phyloP scores from a whole-genome alignment of 441 rosid genomes.

The Populus hybrid region DNA sequence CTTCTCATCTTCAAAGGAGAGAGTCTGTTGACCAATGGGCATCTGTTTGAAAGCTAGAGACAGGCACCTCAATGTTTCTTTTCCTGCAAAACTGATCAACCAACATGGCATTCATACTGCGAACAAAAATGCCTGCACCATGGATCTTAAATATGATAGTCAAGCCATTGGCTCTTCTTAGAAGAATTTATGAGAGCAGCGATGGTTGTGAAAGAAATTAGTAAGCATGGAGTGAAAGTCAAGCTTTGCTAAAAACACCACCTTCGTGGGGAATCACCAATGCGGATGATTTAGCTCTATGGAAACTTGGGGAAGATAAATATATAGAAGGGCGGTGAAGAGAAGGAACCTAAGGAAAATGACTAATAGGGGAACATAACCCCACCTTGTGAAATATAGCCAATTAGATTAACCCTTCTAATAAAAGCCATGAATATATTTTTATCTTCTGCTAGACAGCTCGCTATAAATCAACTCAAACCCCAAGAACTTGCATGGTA shows the following conservation, averaged over 20 bases:
- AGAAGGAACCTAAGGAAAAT: neutral
- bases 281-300: neutral
- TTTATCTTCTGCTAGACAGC: neutral
- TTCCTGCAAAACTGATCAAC: conserved; percentile 81
- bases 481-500: neutral
- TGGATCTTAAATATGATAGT: conserved; percentile 2
- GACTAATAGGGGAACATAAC: neutral
- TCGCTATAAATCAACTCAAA: neutral
- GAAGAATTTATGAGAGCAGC: neutral
- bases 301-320: neutral
- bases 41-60: conserved; percentile 87
- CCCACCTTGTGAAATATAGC: neutral
- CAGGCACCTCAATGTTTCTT: conserved; percentile 91
- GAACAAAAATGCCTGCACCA: conserved; percentile 3
- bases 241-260: neutral
- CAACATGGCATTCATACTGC: conserved; percentile 23
- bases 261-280: neutral
- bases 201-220: too few relatives aligned
- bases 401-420: neutral
- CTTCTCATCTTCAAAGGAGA: conserved; percentile 82
- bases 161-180: neutral
- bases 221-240: neutral
- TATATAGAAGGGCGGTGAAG: neutral
- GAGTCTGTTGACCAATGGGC: conserved; percentile 69
- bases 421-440: neutral